Conservation (phyloP, 202 grass and related monocot species). For the Panicum hallii region DNA sequence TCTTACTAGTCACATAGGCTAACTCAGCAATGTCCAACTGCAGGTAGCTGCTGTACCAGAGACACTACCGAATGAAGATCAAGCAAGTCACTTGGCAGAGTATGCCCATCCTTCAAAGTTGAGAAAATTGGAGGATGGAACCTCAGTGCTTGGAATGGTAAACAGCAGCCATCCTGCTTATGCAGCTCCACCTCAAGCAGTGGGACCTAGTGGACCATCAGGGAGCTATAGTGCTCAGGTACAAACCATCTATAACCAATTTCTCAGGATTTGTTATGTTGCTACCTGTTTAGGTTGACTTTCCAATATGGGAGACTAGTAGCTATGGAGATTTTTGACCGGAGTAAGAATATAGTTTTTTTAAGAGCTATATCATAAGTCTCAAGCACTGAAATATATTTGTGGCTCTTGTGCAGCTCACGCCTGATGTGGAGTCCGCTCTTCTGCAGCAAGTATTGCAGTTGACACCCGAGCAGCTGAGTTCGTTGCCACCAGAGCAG, state of each 20-base stretch:
- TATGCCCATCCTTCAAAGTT: conserved; percentile 59
- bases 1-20: conserved; percentile 23
- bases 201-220: conserved; percentile 42
- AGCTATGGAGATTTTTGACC: not conserved
- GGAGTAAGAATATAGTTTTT: not conserved
- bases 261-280: conserved; percentile 29
- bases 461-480: conserved; percentile 89
- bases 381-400: conserved; percentile 38
- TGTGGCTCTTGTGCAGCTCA: conserved; percentile 57
- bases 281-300: not conserved
- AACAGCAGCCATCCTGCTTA: conserved; percentile 49
- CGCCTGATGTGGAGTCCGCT: conserved; percentile 73
- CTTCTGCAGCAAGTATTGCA: conserved; percentile 89
- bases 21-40: conserved; percentile 48
- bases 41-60: conserved; percentile 52
- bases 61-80: conserved; percentile 51
- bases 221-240: conserved; percentile 78
- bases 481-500: conserved; percentile 82
- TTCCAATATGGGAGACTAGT: not conserved
- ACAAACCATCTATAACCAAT: conserved; percentile 19
- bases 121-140: conserved; percentile 70
- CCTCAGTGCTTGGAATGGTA: conserved; percentile 42
- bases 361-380: not conserved
- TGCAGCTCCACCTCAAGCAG: conserved; percentile 47
- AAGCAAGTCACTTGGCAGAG: conserved; percentile 54